Evolutionary conservation across 1,284 basidiomycete genomes (phyloP), one percentile per base, ranked within the genome.

Genomic region (Coniferiporia weirii): DNA sequence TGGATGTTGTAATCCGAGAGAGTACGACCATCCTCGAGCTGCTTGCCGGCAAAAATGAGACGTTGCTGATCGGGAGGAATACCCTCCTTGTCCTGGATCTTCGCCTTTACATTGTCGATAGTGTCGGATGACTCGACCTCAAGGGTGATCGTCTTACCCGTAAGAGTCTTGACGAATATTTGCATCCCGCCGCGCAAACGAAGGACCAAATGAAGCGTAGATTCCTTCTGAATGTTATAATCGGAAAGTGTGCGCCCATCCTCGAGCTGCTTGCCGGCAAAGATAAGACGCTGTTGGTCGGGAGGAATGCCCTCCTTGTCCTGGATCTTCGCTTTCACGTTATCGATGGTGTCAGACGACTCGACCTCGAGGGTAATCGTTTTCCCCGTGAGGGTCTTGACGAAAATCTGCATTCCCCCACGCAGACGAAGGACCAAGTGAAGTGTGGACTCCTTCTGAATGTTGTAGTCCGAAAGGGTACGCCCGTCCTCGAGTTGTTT

Each of bases 71-170:
- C 61, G n/a, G 61, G 61, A 13, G 61, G 61, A 40, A 62, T 62
- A 46, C 57, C 53, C 66, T 76, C 74, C 70, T 75, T 75, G 70
- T 76, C 74, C 71, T 76, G 74, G 65, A 77, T 76, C 71, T 76
- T 76, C 66, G 72, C 69, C 71, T 77, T 76, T 68, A 78, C 76
- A 65, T 79, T 80, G 74, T 81, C 79, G 66, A 81, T 80, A 45
- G 80, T 80, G 72, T 81, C 79, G 38, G 74, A 76, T 19, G 78
- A 79, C 70, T 81, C 79, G 46, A 82, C 79, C 70, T 81, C 80
- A 63, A 82, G 76, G 75, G 47, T 82, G 71, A 83, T 81, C 54
- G 79, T 81, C 74, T 81, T 82, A 62, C 80, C 80, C 76, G 79
- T 71, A 45, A 82, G 72, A 67, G 73, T 74, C 70, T 76, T 76